These are phyloP conservation scores for Fusarium clavum DNA, from an alignment of 2,329 filamentous ascomycete species.

Conservation along the genomic window DNA sequence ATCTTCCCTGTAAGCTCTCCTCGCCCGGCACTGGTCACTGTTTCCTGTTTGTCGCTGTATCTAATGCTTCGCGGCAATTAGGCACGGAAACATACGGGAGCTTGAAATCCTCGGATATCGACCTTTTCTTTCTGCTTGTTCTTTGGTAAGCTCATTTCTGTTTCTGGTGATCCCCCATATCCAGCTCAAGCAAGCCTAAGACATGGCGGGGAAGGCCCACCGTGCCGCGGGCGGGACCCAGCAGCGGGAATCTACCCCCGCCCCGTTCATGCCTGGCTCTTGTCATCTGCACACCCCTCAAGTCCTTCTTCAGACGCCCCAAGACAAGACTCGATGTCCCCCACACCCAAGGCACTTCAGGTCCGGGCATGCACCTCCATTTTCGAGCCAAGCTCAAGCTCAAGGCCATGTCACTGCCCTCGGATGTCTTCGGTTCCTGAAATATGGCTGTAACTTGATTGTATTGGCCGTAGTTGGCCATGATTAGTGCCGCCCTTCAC, in stretches of 20 bases:
- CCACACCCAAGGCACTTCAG: conserved; percentile 31
- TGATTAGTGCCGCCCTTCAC: conserved; percentile 20
- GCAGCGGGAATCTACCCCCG: conserved; percentile 42
- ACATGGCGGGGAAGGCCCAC: conserved; percentile 37
- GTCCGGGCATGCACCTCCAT: conserved; percentile 34
- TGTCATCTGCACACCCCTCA: conserved; percentile 18
- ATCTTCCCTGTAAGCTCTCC: conserved; percentile 24
- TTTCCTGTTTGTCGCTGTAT: conserved; percentile 6
- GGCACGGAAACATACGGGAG: conserved; percentile 18
- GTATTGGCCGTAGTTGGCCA: conserved; percentile 34
- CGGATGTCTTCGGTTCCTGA: conserved; percentile 46
- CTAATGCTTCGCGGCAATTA: conserved; percentile 26
- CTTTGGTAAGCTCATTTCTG: conserved; percentile 37
- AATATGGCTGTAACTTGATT: conserved; percentile 33
- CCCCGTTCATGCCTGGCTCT: conserved; percentile 35
- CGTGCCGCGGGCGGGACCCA: conserved; percentile 29
- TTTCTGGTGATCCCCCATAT: conserved; percentile 17
- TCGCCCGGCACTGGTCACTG: conserved; percentile 4
- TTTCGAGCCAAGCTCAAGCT: conserved; percentile 8
- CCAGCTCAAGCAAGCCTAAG: conserved; percentile 18
- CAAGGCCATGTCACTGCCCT: conserved; percentile 29
- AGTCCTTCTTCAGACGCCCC: conserved; percentile 20
- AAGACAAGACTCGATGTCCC: conserved; percentile 25
- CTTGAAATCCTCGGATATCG: conserved; percentile 23
- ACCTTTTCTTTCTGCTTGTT: conserved; percentile 31